These are phyloP conservation scores for Populus hybrid DNA, from an alignment of 441 rosid species.

Conservation along the genomic window DNA sequence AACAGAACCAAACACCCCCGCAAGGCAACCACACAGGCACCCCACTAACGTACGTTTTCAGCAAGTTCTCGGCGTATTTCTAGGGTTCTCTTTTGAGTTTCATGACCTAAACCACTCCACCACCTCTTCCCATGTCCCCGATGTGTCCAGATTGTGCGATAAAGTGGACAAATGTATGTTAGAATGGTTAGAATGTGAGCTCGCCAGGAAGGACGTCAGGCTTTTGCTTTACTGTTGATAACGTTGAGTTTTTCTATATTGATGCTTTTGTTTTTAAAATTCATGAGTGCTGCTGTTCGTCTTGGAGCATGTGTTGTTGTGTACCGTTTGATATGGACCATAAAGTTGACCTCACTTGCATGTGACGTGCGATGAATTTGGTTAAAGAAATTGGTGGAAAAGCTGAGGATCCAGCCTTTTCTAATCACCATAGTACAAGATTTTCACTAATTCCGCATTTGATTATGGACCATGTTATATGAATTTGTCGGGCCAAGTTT, in stretches of 20 bases:
- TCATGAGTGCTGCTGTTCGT: neutral
- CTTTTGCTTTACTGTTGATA: neutral
- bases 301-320: neutral
- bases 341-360: neutral
- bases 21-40: neutral
- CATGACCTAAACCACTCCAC: neutral
- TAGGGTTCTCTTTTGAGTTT: constrained; percentile 21
- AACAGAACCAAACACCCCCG: neutral
- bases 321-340: neutral
- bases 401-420: neutral
- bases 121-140: neutral
- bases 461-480: too few relatives aligned
- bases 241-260: neutral
- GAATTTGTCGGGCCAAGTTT: too few relatives aligned
- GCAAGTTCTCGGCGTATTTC: constrained; percentile 30
- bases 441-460: too few relatives aligned
- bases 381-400: neutral
- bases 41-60: constrained; percentile 22
- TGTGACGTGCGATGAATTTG: neutral
- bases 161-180: neutral
- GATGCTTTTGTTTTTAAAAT: neutral
- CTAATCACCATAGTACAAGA: neutral
- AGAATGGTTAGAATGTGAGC: neutral
- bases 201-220: neutral
- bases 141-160: neutral